Evolutionary conservation across 352 stramenopile species (phyloP).

Genomic region (Phytophthora aleatoria): DNA sequence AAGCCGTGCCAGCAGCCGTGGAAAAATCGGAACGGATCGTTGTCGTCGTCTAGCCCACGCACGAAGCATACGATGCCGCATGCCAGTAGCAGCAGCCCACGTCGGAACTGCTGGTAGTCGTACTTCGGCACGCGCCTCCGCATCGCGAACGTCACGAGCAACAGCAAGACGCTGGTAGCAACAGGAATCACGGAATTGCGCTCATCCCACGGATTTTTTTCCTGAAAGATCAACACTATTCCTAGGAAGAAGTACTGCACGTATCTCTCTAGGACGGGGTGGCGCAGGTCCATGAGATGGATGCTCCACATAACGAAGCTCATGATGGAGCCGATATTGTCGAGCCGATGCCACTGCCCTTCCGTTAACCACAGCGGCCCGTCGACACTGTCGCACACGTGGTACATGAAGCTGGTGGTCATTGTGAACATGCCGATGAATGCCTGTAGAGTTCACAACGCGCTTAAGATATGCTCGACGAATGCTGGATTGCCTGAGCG

Average conservation of each 20-base stretch:
- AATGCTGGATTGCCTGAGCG: neutral
- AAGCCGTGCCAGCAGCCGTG: conserved; percentile 85
- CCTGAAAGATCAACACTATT: conserved; percentile 69
- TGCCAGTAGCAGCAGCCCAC: conserved; percentile 53
- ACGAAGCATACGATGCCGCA: conserved; percentile 65
- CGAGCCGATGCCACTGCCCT: conserved; percentile 80
- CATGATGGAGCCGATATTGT: conserved; percentile 87
- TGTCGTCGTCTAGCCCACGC: conserved; percentile 69
- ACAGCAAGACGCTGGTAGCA: conserved; percentile 41
- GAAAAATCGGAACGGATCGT: conserved; percentile 80
- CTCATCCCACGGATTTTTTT: conserved; percentile 83
- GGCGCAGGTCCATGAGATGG: conserved; percentile 74
- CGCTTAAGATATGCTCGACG: neutral
- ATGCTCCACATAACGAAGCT: conserved; percentile 79
- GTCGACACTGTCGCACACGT: conserved; percentile 81
- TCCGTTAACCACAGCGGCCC: conserved; percentile 76
- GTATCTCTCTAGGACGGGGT: conserved; percentile 48
- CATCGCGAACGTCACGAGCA: conserved; percentile 51
- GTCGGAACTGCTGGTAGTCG: conserved; percentile 51
- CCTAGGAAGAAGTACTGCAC: conserved; percentile 73
- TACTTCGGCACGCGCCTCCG: conserved; percentile 54
- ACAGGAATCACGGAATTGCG: conserved; percentile 59
- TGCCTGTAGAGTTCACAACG: conserved; percentile 37
- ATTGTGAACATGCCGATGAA: conserved; percentile 85
- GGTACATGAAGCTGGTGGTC: conserved; percentile 80